Evolutionary conservation across 306 rosid species (phyloP), one percentile per base, ranked within the genome.

Genomic region (Quercus variabilis): DNA sequence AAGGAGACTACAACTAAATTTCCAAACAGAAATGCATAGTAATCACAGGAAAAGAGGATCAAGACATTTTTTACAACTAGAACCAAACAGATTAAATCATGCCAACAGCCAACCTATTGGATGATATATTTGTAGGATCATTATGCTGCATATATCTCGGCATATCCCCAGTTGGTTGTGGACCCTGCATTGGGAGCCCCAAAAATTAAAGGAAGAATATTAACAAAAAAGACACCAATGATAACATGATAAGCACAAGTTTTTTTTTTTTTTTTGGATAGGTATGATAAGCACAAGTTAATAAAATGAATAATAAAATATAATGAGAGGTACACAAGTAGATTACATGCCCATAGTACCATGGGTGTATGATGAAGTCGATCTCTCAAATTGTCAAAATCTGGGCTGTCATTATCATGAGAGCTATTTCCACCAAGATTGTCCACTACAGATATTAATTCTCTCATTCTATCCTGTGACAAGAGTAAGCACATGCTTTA

Each of bases 401-500:
- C 87, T 33, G 78, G 84, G 73, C 81, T 86, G 46, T 81, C 89
- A 81, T 89, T 77, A 56, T 72, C 78, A 75, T 49, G 90, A 82
- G 78, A 84, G 78, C 86, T 89, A 85, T 73, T 84, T 80, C 83
- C 90, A 58, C 71, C 85, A 75, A 72, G 90, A 57, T 31, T 81
- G 74, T 85, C 87, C 68, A 71, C 80, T 56, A 79, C 79, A 12
- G 95, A 81, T 68, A 79, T 75, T 86, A 89, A 78, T 84, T 91
- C 91, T 81, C 89, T 87, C 76, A 91, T 87, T 88, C 88, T 90
- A 81, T 94, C 97, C 97, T 92, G 95, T 63, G 69, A 84, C 25
- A 77, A 55, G 52, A 43, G 73, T 35, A 82, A 59, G 15, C 63
- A 51, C 71, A 35, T 35, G 60, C 35, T 73, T 76, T 78, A 71